phyloP scores from a whole-genome alignment of 2,329 filamentous ascomycete genomes.

The Dactylellina leptospora region DNA sequence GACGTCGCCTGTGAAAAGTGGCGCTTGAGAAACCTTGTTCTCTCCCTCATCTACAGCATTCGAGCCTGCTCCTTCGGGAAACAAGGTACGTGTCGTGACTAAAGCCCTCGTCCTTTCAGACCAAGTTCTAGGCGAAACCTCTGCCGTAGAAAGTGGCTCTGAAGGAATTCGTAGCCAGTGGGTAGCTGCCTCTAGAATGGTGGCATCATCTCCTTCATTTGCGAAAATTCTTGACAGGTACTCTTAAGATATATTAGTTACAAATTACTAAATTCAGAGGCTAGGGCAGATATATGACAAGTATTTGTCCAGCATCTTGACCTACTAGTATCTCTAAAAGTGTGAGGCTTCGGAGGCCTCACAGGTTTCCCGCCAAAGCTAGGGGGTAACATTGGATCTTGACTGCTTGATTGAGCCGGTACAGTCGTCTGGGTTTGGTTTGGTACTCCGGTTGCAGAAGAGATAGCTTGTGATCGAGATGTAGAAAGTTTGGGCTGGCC shows the following conservation, averaged over 20 bases:
- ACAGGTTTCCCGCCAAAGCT: background rate
- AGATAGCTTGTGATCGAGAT: background rate
- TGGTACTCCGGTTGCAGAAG: background rate
- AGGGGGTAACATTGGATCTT: background rate
- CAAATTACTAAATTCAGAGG: too few species aligned
- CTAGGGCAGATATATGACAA: too few species aligned
- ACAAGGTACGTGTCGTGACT: background rate
- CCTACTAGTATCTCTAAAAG: constrained; percentile 19
- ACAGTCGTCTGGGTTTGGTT: background rate
- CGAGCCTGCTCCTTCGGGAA: background rate
- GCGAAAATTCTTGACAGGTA: background rate
- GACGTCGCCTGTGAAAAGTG: constrained; percentile 28
- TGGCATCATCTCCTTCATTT: background rate
- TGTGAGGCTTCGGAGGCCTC: constrained; percentile 6
- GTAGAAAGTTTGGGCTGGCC: background rate
- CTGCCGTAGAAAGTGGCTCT: background rate
- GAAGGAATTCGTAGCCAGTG: too few species aligned
- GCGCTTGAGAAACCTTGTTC: constrained; percentile 6
- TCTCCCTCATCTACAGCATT: background rate
- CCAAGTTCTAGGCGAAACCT: too few species aligned
- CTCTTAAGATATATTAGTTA: background rate
- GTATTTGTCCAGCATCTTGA: too few species aligned
- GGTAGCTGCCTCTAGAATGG: background rate
- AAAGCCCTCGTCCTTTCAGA: background rate
- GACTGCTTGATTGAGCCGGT: background rate